Evolutionary conservation across 2,329 filamentous ascomycete genomes (phyloP).

Genomic region (Nannizziopsis arthrosporioides): DNA sequence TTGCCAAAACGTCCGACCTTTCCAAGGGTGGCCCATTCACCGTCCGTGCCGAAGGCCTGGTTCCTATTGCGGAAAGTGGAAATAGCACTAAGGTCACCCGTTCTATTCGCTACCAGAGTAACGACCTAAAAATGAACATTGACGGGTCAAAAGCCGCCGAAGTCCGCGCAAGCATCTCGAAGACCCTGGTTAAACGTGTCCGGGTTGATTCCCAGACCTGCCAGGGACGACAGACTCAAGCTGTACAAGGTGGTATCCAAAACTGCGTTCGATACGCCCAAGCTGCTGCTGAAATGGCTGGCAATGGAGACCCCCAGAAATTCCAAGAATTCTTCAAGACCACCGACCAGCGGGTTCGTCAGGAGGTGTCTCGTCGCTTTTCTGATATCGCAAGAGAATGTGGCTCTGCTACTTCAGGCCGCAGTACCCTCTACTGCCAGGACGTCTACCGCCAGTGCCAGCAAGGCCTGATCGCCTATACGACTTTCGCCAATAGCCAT

Average conservation of each 20-base stretch:
- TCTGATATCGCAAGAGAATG: slow-evolving; percentile 47
- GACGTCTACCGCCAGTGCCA: slow-evolving; percentile 46
- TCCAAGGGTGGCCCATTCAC: slow-evolving; percentile 43
- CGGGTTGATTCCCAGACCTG: slow-evolving; percentile 39
- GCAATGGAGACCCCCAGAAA: slow-evolving; percentile 30
- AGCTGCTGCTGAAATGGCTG: slow-evolving; percentile 40
- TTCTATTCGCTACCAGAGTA: slow-evolving; percentile 47
- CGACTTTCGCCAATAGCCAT: slow-evolving; percentile 42
- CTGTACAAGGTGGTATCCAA: slow-evolving; percentile 42
- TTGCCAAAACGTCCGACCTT: slow-evolving; percentile 32
- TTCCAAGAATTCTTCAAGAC: slow-evolving; percentile 56
- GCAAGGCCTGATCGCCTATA: slow-evolving; percentile 49
- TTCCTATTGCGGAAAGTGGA: slow-evolving; percentile 41
- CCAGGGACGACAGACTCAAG: slow-evolving; percentile 36
- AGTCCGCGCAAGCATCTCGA: slow-evolving; percentile 25
- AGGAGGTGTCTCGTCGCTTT: slow-evolving; percentile 42
- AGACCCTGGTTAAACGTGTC: slow-evolving; percentile 15
- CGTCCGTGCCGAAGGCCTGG: slow-evolving; percentile 44
- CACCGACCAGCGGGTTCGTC: slow-evolving; percentile 35
- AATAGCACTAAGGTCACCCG: slow-evolving; percentile 41
- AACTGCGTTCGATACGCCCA: slow-evolving; percentile 45
- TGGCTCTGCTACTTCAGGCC: slow-evolving; percentile 37
- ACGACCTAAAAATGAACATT: slow-evolving; percentile 46
- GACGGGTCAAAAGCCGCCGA: slow-evolving; percentile 46
- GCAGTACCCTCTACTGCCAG: slow-evolving; percentile 48